Evolutionary conservation across 495 filamentous ascomycete genomes (phyloP).

Genomic region (Penicillium steckii): DNA sequence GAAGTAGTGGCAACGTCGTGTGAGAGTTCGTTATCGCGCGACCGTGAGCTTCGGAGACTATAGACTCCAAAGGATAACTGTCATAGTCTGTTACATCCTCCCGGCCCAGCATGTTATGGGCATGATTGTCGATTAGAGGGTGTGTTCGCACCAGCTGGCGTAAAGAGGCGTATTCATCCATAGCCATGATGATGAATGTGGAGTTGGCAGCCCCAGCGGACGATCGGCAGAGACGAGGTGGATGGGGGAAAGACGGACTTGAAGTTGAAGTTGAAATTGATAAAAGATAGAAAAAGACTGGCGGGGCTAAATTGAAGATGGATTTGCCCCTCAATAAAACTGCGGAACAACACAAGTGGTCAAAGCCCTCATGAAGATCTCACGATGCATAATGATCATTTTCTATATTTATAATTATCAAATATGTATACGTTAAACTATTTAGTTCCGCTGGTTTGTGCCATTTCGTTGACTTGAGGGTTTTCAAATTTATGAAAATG

Average conservation of each 20-base stretch:
- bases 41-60: slow-evolving; percentile 74
- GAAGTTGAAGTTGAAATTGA: too few relatives aligned
- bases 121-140: slow-evolving; percentile 87
- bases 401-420: too few relatives aligned
- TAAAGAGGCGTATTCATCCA: slow-evolving; percentile 36
- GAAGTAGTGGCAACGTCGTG: slow-evolving; percentile 64
- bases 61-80: slow-evolving; percentile 50
- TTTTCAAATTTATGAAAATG: too few relatives aligned
- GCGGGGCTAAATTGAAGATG: too few relatives aligned
- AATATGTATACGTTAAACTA: too few relatives aligned
- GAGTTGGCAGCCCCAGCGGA: background rate
- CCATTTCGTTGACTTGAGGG: too few relatives aligned
- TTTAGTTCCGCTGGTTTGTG: too few relatives aligned
- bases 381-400: too few relatives aligned
- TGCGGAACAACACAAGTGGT: too few relatives aligned
- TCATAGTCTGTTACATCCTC: slow-evolving; percentile 31
- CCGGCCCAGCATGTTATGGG: slow-evolving; percentile 68
- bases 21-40: slow-evolving; percentile 58
- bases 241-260: background rate
- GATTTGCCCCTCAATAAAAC: too few relatives aligned
- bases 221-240: background rate
- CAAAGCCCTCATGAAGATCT: too few relatives aligned
- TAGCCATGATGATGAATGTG: slow-evolving; percentile 14
- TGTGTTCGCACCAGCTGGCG: slow-evolving; percentile 56
- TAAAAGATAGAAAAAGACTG: too few relatives aligned